phyloP scores from a whole-genome alignment of 2,329 filamentous ascomycete species.

The Cercospora zeina region DNA sequence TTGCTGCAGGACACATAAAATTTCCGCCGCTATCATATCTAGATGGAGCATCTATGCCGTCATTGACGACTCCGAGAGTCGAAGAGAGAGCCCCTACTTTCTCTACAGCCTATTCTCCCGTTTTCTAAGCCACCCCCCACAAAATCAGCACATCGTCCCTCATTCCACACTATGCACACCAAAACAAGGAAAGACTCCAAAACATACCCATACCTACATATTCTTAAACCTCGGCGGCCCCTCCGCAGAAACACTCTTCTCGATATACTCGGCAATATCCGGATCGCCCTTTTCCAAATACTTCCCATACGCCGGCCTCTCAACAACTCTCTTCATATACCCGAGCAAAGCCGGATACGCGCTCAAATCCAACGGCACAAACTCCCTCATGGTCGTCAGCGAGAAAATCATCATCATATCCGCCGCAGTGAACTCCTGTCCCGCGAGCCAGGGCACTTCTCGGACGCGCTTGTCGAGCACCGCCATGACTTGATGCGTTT shows the following conservation, averaged over 20 bases:
- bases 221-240: constrained; percentile 23
- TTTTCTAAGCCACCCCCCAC: background rate
- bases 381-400: constrained; percentile 60
- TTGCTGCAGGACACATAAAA: too few relatives aligned
- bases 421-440: constrained; percentile 62
- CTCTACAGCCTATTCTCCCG: background rate
- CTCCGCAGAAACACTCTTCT: constrained; percentile 11
- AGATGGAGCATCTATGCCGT: too few relatives aligned
- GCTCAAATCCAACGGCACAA: constrained; percentile 30
- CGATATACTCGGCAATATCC: constrained; percentile 29
- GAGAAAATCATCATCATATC: constrained; percentile 65
- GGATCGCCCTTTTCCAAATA: constrained; percentile 41
- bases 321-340: constrained; percentile 35
- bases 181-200: background rate
- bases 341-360: constrained; percentile 33
- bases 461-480: constrained; percentile 54
- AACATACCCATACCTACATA: constrained; percentile 1
- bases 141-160: background rate
- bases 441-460: constrained; percentile 58
- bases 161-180: background rate
- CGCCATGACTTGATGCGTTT: constrained; percentile 45
- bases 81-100: background rate
- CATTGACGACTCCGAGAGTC: too few relatives aligned
- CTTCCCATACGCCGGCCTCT: constrained; percentile 36
- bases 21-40: too few relatives aligned